Evolutionary conservation across 306 rosid genomes (phyloP), one percentile per base, ranked within the genome.

Genomic region (Cicer cuneatum): DNA sequence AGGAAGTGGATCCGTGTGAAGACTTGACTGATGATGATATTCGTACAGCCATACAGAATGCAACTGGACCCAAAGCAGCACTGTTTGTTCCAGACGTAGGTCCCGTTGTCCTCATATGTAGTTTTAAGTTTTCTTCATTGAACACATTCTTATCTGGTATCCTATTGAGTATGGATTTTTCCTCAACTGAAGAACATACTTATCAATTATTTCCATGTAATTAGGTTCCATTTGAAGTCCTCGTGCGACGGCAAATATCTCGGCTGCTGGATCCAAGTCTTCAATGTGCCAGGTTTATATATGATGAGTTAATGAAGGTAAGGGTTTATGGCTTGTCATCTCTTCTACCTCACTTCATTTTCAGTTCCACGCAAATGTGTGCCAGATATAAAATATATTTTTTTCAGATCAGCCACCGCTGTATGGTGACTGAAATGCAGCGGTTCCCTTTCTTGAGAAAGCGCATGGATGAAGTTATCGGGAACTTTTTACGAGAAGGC

Each of bases 1-100:
- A 94, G 99, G 97, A 89, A 78, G 99, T 94, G 73, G 99, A 94
- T 92, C 99, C 99, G 8, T 94, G 96, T 67, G 97, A 92, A 87
- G 96, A 84, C 71, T 88, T 94, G 80, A 90, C 97, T 75, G 95
- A 92, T 87, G 97, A 90, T 58, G 99, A 92, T 79, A 89, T 94
- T 77, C 91, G 97, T 56, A 92, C 96, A 47, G 97, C 99, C 61
- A 92, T 94, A 84, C 99, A 92, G 81, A 94, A 94, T 85, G 97
- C 97, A 41, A 90, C 97, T 40, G 99, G 99, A 73, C 92, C 97
- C 58, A 92, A 72, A 84, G 87, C 96, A 62, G 95, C 99, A 52
- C 76, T 94, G 63, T 94, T 94, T 87, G 97, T 92, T 43, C 99
- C 99, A 15, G 99, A 92, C 60, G 99, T 92, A 88, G 84, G 96